phyloP scores from a whole-genome alignment of 1,284 basidiomycete genomes.

The Lentinus polychrous region DNA sequence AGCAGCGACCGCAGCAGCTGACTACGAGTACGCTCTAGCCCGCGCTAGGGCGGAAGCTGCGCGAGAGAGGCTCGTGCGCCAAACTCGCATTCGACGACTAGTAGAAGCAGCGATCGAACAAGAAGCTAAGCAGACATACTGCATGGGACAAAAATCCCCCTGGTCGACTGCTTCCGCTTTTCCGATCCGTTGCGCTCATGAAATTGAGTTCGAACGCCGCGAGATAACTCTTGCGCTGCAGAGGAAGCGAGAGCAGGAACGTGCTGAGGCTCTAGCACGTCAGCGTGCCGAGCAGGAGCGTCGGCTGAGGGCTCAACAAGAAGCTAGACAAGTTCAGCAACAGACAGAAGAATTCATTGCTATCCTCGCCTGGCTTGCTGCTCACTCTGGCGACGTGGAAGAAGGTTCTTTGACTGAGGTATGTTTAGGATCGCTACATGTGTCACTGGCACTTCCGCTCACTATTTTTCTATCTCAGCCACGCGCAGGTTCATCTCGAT shows the following conservation, averaged over 20 bases:
- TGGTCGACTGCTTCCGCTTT: too few relatives aligned
- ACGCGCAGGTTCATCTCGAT: neutral
- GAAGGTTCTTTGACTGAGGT: neutral
- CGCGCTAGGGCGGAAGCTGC: constrained; percentile 1
- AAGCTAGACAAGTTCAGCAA: neutral
- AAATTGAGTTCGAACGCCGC: neutral
- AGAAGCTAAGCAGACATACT: too few relatives aligned
- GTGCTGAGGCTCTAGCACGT: constrained; percentile 9
- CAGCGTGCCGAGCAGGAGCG: constrained; percentile 8
- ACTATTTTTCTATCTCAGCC: neutral
- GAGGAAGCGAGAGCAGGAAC: constrained; percentile 2
- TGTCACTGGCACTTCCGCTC: neutral
- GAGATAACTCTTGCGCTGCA: neutral
- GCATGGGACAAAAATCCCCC: too few relatives aligned
- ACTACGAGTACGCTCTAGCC: neutral
- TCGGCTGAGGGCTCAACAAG: constrained; percentile 9
- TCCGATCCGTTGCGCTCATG: neutral
- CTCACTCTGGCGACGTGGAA: neutral
- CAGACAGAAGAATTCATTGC: neutral
- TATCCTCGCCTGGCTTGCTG: neutral
- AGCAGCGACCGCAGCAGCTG: neutral
- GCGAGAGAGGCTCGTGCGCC: neutral
- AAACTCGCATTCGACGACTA: neutral
- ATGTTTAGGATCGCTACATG: neutral
- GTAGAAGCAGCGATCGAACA: too few relatives aligned